Base-by-base conservation (phyloP, 1,139 yeast species). In the Nakaseomyces bracarensis region DNA sequence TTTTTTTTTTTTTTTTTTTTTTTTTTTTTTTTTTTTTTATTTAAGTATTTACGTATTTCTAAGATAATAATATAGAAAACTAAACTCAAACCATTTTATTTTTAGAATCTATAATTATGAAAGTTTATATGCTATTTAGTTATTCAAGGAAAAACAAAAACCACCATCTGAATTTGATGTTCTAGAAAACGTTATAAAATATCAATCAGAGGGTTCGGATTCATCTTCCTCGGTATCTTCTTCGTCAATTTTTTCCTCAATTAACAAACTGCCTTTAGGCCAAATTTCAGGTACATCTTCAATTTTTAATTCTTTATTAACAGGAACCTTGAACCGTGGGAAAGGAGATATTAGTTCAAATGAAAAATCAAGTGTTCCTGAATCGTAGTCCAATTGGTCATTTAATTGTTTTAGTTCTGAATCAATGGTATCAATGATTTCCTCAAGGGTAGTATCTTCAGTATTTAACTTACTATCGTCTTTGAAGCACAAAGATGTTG, bases 241-340 rank as follows among this genome's bases (percentile, higher is more conserved):
- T 4, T 60, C 65, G 8, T 54, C 61, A 3, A 61, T 65, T 10
- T 57, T 48, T 15, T 55, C 59, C 50, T 78, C 83, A 5, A 78
- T 72, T 36, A 77, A 60, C 36, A 79, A 50, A 48, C 72, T 76
- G 1, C 85, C 86, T 49, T 70, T 77, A 11, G 87, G 87, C 72
- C 73, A 79, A 13, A 80, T 54, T 28, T 69, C 64, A 3, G 63
- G 52, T 33, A 67, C 68, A 20, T 72, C 71, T 23, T 55, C 54
- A 9, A 79, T 60, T 4, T 42, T 28, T 20, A 47, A 43, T 0
- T 53, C 52, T 3, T 53, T 43, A 25, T 62, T 63, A 10, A 55
- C 48, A 3, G 65, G 67, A 21, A 79, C 57, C 16, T 64, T 61
- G 40, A 58, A 63, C 43, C 82, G 69, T 3, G 85, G 84, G 63